These are phyloP conservation scores for Neurospora sp. DNA, from an alignment of 495 filamentous ascomycete species.

Conservation along the genomic window DNA sequence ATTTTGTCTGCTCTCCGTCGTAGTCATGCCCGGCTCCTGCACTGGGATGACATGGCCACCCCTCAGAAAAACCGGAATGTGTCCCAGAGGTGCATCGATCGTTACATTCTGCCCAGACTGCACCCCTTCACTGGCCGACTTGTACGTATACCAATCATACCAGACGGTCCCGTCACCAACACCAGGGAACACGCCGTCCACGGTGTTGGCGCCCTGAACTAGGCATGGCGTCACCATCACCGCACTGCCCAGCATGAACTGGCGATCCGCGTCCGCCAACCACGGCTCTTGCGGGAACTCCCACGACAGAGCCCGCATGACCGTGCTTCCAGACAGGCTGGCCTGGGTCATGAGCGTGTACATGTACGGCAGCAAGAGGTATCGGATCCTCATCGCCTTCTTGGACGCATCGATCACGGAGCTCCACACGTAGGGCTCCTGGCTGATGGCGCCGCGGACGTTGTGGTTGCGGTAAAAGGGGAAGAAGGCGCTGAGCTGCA, in stretches of 20 bases:
- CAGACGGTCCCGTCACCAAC: slow-evolving; percentile 45
- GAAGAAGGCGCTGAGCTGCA: slow-evolving; percentile 78
- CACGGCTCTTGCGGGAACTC: slow-evolving; percentile 72
- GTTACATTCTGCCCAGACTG: slow-evolving; percentile 56
- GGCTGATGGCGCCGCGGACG: slow-evolving; percentile 45
- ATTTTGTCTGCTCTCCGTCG: slow-evolving; percentile 50
- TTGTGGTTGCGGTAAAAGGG: slow-evolving; percentile 89
- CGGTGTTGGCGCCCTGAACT: slow-evolving; percentile 49
- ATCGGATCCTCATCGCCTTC: slow-evolving; percentile 65
- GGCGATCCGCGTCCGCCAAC: slow-evolving; percentile 55
- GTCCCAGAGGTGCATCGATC: slow-evolving; percentile 62
- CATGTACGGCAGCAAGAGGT: slow-evolving; percentile 64
- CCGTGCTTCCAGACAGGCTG: slow-evolving; percentile 56
- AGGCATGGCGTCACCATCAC: slow-evolving; percentile 68
- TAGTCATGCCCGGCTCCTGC: slow-evolving; percentile 65
- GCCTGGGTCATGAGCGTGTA: slow-evolving; percentile 72
- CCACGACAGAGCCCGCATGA: slow-evolving; percentile 76
- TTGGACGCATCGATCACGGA: slow-evolving; percentile 56
- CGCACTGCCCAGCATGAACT: slow-evolving; percentile 67
- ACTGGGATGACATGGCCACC: slow-evolving; percentile 60
- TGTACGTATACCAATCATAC: slow-evolving; percentile 73
- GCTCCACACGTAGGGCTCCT: slow-evolving; percentile 72
- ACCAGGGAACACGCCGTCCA: slow-evolving; percentile 73
- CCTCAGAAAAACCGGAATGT: slow-evolving; percentile 69
- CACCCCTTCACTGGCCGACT: slow-evolving; percentile 39